Evolutionary conservation across 306 rosid species (phyloP).

Genomic region (Vachellia pachyceras): DNA sequence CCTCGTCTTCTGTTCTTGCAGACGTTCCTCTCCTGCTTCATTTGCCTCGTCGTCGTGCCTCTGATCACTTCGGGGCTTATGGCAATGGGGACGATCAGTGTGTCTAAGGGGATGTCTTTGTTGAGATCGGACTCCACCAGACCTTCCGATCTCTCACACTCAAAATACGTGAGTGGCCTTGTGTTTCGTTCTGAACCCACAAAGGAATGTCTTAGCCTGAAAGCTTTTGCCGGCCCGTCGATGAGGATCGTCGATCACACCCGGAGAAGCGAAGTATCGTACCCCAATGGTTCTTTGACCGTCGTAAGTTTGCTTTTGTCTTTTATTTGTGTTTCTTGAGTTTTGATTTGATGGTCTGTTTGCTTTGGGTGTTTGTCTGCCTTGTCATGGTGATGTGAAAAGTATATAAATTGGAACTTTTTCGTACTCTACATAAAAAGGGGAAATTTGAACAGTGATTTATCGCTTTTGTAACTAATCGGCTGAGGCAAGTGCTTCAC

Average conservation of each 20-base stretch:
- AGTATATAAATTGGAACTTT: no score
- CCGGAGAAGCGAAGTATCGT: conserved; percentile 30
- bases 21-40: neutral
- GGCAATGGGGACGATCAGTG: conserved; percentile 54
- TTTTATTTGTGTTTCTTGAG: neutral
- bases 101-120: conserved; percentile 43
- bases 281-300: conserved; percentile 51
- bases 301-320: conserved; percentile 46
- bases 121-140: conserved; percentile 39
- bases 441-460: neutral
- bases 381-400: conserved; percentile 11
- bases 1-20: neutral
- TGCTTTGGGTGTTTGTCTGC: neutral
- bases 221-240: conserved; percentile 32
- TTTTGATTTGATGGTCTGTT: conserved; percentile 10
- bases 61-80: neutral
- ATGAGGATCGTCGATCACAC: conserved; percentile 50
- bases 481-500: neutral
- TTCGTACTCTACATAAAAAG: no score
- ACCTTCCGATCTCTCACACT: conserved; percentile 43
- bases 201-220: conserved; percentile 32
- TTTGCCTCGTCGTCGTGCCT: neutral
- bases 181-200: conserved; percentile 39
- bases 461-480: neutral
- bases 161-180: conserved; percentile 33